A percentile compares a stretch with the other conserved stretches of the same genome.
Evolutionary conservation across 768 basidiomycete genomes (phyloP).

Genomic region (Auricularia auricula-judae): DNA sequence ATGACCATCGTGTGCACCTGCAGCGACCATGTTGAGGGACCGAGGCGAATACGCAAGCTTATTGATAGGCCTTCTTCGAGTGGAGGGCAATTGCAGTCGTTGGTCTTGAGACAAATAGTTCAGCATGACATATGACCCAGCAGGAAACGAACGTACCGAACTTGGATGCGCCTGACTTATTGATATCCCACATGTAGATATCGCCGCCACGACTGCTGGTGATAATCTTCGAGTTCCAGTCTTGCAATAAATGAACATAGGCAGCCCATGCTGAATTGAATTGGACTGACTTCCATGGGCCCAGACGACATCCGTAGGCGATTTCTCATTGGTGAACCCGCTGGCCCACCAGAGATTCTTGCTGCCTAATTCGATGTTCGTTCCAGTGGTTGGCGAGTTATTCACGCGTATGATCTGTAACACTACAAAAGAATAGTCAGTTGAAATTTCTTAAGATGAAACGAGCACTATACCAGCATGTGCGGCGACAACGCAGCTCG

Average conservation of each 20-base stretch:
- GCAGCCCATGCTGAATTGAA: neutral
- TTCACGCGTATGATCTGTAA: constrained; percentile 50
- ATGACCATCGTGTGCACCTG: constrained; percentile 72
- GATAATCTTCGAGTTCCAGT: constrained; percentile 49
- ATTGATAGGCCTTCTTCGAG: constrained; percentile 47
- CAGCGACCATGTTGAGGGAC: constrained; percentile 62
- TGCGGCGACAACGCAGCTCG: constrained; percentile 62
- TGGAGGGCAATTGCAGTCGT: constrained; percentile 51
- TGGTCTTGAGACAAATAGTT: constrained; percentile 35
- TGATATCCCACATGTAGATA: constrained; percentile 73
- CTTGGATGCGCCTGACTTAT: constrained; percentile 53
- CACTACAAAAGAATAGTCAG: constrained; percentile 30
- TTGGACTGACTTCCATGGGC: constrained; percentile 45
- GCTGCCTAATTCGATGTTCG: constrained; percentile 25
- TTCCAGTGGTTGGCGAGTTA: constrained; percentile 29
- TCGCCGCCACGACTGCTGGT: constrained; percentile 77
- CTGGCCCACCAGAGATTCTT: constrained; percentile 66
- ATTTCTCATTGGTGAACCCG: constrained; percentile 67
- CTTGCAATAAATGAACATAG: neutral
- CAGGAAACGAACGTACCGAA: constrained; percentile 39
- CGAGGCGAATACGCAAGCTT: constrained; percentile 56
- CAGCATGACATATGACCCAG: constrained; percentile 1
- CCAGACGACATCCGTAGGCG: constrained; percentile 76
- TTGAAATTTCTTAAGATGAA: neutral
- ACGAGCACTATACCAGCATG: neutral